phyloP scores from a whole-genome alignment of 495 filamentous ascomycete genomes.

The Penicillium parvum region DNA sequence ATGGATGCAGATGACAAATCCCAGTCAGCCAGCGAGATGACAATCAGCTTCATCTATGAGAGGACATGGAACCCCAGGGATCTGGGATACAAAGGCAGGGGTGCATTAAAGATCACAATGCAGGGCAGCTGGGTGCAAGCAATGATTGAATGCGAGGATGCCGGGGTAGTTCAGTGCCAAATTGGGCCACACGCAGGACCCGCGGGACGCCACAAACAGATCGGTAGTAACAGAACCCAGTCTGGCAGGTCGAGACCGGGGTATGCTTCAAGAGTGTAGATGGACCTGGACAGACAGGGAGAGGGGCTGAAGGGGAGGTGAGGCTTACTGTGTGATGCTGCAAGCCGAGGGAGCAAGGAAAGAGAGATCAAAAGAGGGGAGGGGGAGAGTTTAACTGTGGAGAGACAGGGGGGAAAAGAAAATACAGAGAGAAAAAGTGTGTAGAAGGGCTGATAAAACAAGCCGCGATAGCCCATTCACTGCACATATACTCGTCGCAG shows the following conservation, averaged over 20 bases:
- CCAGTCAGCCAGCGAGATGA: conserved; percentile 8
- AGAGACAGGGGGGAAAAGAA: not conserved
- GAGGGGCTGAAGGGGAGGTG: not conserved
- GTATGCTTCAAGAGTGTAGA: not conserved
- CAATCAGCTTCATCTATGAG: not conserved
- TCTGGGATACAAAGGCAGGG: conserved; percentile 8
- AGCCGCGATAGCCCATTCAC: conserved; percentile 2
- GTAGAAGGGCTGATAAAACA: not conserved
- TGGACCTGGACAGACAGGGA: not conserved
- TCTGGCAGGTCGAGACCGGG: not conserved
- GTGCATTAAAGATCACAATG: conserved; percentile 1
- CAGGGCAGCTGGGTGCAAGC: not conserved
- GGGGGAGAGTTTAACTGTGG: not conserved
- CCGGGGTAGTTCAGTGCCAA: too few relatives aligned
- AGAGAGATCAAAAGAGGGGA: conserved; percentile 1
- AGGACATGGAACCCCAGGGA: not conserved
- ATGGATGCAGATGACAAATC: conserved; percentile 3
- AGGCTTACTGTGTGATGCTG: conserved; percentile 9
- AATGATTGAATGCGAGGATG: not conserved
- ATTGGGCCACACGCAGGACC: too few relatives aligned
- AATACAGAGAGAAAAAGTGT: not conserved
- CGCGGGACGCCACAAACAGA: too few relatives aligned
- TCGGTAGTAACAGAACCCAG: too few relatives aligned
- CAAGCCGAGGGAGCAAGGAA: conserved; percentile 2
- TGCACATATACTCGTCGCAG: conserved; percentile 17